Conservation (phyloP, 805 yeast species). For the Maudiozyma serrabonitensis region DNA sequence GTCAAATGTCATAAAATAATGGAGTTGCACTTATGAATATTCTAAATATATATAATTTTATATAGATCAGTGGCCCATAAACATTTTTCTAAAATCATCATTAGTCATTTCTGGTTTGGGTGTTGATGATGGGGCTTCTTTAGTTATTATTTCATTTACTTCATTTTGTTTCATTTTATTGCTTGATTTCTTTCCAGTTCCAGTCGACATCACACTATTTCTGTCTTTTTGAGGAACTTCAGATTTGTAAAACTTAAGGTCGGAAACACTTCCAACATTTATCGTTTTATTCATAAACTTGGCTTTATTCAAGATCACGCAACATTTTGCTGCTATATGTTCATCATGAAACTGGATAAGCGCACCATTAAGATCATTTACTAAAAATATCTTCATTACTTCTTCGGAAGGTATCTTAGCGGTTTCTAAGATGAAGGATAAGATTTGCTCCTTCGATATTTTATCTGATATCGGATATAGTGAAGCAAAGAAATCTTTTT, state of each 20-base stretch:
- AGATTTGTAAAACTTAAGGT: not conserved
- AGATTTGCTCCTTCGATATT: slow-evolving; percentile 15
- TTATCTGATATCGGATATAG: slow-evolving; percentile 25
- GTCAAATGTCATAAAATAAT: not conserved
- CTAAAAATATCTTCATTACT: slow-evolving; percentile 36
- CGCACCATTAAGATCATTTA: slow-evolving; percentile 40
- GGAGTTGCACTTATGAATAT: too few species aligned
- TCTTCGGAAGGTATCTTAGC: slow-evolving; percentile 6
- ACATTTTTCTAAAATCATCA: slow-evolving; percentile 32
- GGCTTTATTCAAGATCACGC: slow-evolving; percentile 34
- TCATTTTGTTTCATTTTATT: not conserved
- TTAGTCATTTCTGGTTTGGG: slow-evolving; percentile 22
- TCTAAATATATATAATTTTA: not conserved
- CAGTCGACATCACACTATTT: not conserved
- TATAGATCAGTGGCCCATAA: slow-evolving; percentile 17
- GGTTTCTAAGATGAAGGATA: slow-evolving; percentile 8
- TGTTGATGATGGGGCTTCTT: not conserved
- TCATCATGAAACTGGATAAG: slow-evolving; percentile 38
- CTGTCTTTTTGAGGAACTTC: not conserved
- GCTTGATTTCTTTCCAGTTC: not conserved
- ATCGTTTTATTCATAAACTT: slow-evolving; percentile 30
- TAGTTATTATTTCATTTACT: not conserved
- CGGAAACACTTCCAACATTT: slow-evolving; percentile 2
- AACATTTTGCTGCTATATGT: slow-evolving; percentile 43
- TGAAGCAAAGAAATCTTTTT: slow-evolving; percentile 11